Evolutionary conservation across 805 yeast species (phyloP), one percentile per base, ranked within the genome.

Genomic region (Metschnikowia koreensis): DNA sequence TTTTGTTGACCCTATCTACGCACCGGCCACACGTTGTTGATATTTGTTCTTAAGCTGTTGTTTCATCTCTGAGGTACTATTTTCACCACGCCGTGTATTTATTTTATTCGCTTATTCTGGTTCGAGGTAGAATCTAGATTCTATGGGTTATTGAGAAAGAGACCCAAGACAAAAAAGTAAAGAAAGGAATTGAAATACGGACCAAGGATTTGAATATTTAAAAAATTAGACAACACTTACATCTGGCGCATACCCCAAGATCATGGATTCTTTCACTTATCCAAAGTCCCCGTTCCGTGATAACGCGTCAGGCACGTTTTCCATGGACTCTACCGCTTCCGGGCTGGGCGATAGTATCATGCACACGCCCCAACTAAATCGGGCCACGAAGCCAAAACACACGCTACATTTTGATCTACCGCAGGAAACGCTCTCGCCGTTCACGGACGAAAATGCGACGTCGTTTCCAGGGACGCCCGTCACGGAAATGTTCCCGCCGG

Each of bases 391-490:
- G 11, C 54, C 66, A 27, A 66, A 60, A 46, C 63, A 66, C 1
- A 60, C 67, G 3, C 60, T 72, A 7, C 61, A 74, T 28, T 71
- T 72, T 55, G 58, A 69, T 41, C 53, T 70, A 11, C 73, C 74
- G 39, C 36, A 33, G 52, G 29, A 42, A 13, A 16, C 37, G 9
- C 40, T 47, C 41, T 71, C 75, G 7, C 75, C 75, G 1, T 70
- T 71, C 48, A 49, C 17, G n/a, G 52, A 49, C 22, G 42, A 28
- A 3, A 22, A 49, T 22, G 52, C 46, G 10, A 16, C 44, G 6
- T 31, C 42, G 16, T 41, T 44, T 6, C 56, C 58, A 9, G 52
- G 51, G 4, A 52, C 61, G 15, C 61, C 60, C 26, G 22, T 52
- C 22, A 49, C 53, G 22, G 48, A 50, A 44, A 54, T 45, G 50